Conservation (phyloP, 495 filamentous ascomycete species). For the Chaetomidium leptoderma region DNA sequence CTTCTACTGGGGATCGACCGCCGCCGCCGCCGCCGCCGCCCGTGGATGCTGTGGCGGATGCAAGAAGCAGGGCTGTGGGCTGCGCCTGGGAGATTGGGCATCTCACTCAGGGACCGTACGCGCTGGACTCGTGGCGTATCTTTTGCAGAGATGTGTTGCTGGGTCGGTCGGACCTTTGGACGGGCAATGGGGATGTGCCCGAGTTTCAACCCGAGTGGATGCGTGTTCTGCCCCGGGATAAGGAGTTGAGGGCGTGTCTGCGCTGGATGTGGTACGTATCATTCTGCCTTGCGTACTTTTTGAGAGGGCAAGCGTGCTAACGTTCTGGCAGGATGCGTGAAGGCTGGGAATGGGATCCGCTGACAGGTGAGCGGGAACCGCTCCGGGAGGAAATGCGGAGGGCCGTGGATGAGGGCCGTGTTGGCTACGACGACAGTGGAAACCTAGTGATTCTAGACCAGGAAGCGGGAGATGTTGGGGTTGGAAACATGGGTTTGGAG, state of each 20-base stretch:
- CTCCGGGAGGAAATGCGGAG: slow-evolving; percentile 53
- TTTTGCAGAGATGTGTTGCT: slow-evolving; percentile 82
- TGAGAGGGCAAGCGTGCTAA: not conserved
- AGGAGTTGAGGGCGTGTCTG: slow-evolving; percentile 82
- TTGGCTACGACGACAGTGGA: slow-evolving; percentile 58
- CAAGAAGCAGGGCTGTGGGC: slow-evolving; percentile 36
- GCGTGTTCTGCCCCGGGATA: slow-evolving; percentile 76
- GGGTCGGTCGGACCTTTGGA: slow-evolving; percentile 57
- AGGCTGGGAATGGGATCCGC: slow-evolving; percentile 75
- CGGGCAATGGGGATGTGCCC: slow-evolving; percentile 41
- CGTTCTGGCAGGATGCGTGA: slow-evolving; percentile 48
- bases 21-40: too few species aligned
- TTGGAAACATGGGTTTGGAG: too few species aligned
- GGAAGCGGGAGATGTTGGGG: too few species aligned
- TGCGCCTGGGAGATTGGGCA: slow-evolving; percentile 82
- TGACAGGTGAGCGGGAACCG: slow-evolving; percentile 58
- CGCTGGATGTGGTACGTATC: slow-evolving; percentile 77
- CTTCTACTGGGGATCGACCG: too few species aligned
- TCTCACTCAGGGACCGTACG: slow-evolving; percentile 82
- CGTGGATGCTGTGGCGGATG: slow-evolving; percentile 17
- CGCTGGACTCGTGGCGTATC: slow-evolving; percentile 88
- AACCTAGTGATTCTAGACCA: slow-evolving; percentile 39
- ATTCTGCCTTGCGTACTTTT: too few species aligned
- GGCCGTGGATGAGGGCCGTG: slow-evolving; percentile 55
- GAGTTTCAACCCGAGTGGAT: slow-evolving; percentile 76